Conservation (phyloP, 169 alveolate genomes). For the Plasmodium sp. region DNA sequence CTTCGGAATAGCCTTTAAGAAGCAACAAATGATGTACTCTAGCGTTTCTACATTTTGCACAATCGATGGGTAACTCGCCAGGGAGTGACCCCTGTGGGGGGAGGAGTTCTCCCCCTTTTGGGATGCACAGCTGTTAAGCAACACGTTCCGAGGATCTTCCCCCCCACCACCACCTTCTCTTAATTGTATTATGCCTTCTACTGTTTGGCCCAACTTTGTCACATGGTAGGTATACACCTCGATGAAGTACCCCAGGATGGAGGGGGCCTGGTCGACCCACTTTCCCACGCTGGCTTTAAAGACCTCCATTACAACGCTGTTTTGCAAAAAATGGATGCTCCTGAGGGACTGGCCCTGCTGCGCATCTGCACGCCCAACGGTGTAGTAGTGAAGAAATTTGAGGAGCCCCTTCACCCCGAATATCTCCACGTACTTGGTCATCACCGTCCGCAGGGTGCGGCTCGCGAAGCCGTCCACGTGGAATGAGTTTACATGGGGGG, state of each 20-base stretch:
- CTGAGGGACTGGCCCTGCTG: not conserved
- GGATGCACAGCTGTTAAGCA: not conserved
- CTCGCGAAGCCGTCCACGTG: not conserved
- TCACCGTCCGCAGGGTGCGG: not conserved
- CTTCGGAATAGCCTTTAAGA: conserved; percentile 8
- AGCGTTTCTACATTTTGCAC: conserved; percentile 36
- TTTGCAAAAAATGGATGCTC: conserved; percentile 3
- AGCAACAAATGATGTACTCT: conserved; percentile 48
- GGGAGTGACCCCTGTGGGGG: not conserved
- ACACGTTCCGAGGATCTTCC: not conserved
- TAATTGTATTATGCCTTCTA: not conserved
- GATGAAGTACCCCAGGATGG: not conserved
- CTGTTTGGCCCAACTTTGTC: not conserved
- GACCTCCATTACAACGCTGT: not conserved
- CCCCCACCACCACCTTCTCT: not conserved
- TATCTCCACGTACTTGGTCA: conserved; percentile 11
- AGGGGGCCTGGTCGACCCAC: conserved; percentile 7
- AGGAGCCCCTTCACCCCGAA: not conserved
- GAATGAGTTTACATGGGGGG: not conserved
- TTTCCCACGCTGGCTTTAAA: conserved; percentile 4
- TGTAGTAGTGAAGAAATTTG: not conserved
- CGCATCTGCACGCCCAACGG: not conserved
- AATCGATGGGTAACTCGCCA: not conserved
- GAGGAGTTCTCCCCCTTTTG: not conserved
- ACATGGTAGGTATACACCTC: conserved; percentile 10